Evolutionary conservation across 495 filamentous ascomycete species (phyloP).

Genomic region (Aspergillus incahuasiensis): DNA sequence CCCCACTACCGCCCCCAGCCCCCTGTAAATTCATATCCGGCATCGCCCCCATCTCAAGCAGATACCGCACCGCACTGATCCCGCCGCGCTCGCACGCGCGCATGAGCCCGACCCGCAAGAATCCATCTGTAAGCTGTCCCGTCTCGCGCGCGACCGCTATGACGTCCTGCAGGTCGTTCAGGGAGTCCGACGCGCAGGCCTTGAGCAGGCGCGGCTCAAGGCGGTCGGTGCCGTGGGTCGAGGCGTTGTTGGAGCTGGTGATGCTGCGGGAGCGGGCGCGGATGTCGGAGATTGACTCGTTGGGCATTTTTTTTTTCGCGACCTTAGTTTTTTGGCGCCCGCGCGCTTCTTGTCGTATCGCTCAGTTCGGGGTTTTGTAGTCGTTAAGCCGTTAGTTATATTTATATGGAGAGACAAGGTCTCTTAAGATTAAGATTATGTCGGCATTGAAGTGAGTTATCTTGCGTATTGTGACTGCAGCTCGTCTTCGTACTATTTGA

Average conservation of each 20-base stretch:
- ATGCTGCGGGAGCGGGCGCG: slow-evolving; percentile 35
- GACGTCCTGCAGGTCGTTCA: slow-evolving; percentile 32
- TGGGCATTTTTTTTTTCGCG: slow-evolving; percentile 21
- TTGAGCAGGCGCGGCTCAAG: slow-evolving; percentile 51
- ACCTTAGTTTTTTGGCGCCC: no score
- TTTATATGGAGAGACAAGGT: background rate
- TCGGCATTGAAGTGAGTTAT: background rate
- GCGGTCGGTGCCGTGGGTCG: slow-evolving; percentile 26
- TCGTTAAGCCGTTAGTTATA: no score
- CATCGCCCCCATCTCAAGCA: slow-evolving; percentile 42
- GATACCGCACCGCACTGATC: slow-evolving; percentile 37
- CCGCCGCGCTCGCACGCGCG: slow-evolving; percentile 47
- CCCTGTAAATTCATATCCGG: slow-evolving; percentile 30
- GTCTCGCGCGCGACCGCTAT: slow-evolving; percentile 37
- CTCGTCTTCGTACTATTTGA: background rate
- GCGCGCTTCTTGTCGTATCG: no score
- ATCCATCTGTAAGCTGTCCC: slow-evolving; percentile 44
- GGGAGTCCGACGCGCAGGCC: slow-evolving; percentile 43
- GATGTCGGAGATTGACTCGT: background rate
- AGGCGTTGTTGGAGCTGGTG: slow-evolving; percentile 31
- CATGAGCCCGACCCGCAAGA: slow-evolving; percentile 48
- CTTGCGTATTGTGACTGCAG: background rate
- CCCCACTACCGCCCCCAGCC: background rate
- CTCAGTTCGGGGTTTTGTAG: no score
- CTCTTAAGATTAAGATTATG: background rate